Evolutionary conservation across 2,329 filamentous ascomycete species (phyloP).

Genomic region (Thielaviopsis punctulata): DNA sequence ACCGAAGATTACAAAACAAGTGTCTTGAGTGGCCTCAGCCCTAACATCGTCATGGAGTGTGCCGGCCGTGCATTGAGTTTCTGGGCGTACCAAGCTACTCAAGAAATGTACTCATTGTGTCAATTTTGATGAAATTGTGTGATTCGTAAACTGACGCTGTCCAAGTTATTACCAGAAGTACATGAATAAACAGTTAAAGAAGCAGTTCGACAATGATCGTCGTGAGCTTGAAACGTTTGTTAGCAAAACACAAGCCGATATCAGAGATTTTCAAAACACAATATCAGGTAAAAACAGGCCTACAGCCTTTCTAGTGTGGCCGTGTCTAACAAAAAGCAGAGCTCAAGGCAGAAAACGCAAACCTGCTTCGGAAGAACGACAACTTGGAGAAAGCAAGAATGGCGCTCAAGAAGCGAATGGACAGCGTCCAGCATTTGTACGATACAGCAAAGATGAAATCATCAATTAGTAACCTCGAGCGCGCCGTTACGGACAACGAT

Average conservation of each 20-base stretch:
- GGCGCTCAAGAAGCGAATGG: constrained; percentile 53
- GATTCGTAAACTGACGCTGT: background rate
- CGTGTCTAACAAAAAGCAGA: constrained; percentile 18
- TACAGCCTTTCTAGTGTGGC: background rate
- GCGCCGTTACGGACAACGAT: constrained; percentile 29
- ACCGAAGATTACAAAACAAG: constrained; percentile 83
- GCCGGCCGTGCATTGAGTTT: constrained; percentile 63
- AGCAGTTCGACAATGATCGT: constrained; percentile 49
- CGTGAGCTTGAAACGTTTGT: constrained; percentile 53
- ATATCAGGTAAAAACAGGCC: constrained; percentile 28
- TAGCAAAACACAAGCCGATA: constrained; percentile 57
- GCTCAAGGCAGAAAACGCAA: constrained; percentile 43
- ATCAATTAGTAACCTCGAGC: constrained; percentile 36
- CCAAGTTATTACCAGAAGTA: constrained; percentile 51
- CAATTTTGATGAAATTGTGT: background rate
- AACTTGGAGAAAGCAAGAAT: constrained; percentile 49
- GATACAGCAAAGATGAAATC: constrained; percentile 40
- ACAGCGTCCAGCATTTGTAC: constrained; percentile 50
- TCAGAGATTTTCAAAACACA: constrained; percentile 48
- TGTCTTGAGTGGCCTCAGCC: constrained; percentile 65
- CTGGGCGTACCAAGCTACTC: constrained; percentile 71
- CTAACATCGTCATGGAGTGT: constrained; percentile 72
- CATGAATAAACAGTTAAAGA: constrained; percentile 50
- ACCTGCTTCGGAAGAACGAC: constrained; percentile 51
- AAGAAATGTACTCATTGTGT: constrained; percentile 49